Conservation (phyloP, 495 filamentous ascomycete species). For the Neurospora sp. region DNA sequence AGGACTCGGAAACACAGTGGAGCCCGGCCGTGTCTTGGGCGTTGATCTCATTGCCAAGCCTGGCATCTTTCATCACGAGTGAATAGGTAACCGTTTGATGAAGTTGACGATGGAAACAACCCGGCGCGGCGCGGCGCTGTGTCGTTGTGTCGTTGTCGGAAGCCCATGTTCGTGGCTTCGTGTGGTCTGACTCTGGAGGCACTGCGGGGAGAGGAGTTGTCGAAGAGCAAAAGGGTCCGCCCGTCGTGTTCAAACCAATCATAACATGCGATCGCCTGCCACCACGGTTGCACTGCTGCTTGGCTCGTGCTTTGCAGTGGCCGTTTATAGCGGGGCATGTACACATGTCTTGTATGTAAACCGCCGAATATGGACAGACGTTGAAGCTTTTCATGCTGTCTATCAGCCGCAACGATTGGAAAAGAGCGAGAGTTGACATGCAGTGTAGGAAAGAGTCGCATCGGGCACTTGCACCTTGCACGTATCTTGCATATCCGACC, state of each 20-base stretch:
- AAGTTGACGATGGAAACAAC: not conserved
- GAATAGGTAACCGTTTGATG: not conserved
- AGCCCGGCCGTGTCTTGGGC: not conserved
- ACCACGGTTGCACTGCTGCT: not conserved
- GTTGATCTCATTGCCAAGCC: not conserved
- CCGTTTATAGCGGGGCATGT: not conserved
- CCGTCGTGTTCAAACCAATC: not conserved
- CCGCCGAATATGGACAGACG: not conserved
- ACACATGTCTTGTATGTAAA: not conserved
- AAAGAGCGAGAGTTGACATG: not conserved
- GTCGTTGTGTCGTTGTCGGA: not conserved
- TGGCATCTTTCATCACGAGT: not conserved
- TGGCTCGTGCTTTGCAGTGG: not conserved
- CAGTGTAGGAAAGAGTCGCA: not conserved
- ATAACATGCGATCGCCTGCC: not conserved
- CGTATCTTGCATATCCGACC: not conserved
- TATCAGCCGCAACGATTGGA: not conserved
- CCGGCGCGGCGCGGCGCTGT: not conserved
- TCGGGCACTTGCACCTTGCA: not conserved
- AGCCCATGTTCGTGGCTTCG: not conserved
- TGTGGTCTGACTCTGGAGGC: not conserved
- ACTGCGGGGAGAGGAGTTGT: not conserved
- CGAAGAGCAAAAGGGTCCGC: not conserved
- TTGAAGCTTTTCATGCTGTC: not conserved
- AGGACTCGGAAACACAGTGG: not conserved